Conservation (phyloP, 2,329 filamentous ascomycete genomes). For the Exophiala spinifera region DNA sequence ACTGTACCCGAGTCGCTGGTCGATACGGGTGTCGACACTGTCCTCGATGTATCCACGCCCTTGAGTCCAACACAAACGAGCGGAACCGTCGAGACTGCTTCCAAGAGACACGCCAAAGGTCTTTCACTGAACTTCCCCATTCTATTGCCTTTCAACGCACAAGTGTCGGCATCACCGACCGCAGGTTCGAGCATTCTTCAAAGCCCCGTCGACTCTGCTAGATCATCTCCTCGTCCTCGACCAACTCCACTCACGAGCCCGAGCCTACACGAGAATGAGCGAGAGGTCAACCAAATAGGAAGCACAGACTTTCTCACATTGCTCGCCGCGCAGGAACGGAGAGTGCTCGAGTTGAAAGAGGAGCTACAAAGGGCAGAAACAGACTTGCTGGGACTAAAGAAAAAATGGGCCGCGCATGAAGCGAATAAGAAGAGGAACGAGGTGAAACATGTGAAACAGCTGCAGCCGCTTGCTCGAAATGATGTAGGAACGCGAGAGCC, state of each 20-base stretch:
- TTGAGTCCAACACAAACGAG: slow-evolving; percentile 9
- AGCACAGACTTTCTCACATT: slow-evolving; percentile 75
- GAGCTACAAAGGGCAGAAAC: slow-evolving; percentile 80
- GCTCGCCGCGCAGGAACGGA: slow-evolving; percentile 86
- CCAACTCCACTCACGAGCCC: slow-evolving; percentile 11
- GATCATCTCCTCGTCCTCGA: slow-evolving; percentile 25
- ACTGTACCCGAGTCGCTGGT: not conserved
- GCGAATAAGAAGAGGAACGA: slow-evolving; percentile 71
- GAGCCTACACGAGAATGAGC: slow-evolving; percentile 23
- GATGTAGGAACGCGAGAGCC: slow-evolving; percentile 13
- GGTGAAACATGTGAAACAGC: slow-evolving; percentile 35
- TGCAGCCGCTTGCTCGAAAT: slow-evolving; percentile 18
- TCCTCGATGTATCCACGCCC: not conserved
- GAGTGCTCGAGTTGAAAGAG: slow-evolving; percentile 85
- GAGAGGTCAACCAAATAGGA: slow-evolving; percentile 43
- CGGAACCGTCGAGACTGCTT: slow-evolving; percentile 3
- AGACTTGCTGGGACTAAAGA: slow-evolving; percentile 74
- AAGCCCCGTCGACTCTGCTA: slow-evolving; percentile 23
- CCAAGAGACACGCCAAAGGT: slow-evolving; percentile 43
- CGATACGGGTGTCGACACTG: not conserved
- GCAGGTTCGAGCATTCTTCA: slow-evolving; percentile 31
- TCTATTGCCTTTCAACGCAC: slow-evolving; percentile 33
- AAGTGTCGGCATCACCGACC: slow-evolving; percentile 32
- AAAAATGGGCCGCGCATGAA: slow-evolving; percentile 76
- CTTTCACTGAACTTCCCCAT: slow-evolving; percentile 49